Evolutionary conservation across 257 asterid species (phyloP), one percentile per base, ranked within the genome.

Genomic region (Oldenlandia corymbosa): DNA sequence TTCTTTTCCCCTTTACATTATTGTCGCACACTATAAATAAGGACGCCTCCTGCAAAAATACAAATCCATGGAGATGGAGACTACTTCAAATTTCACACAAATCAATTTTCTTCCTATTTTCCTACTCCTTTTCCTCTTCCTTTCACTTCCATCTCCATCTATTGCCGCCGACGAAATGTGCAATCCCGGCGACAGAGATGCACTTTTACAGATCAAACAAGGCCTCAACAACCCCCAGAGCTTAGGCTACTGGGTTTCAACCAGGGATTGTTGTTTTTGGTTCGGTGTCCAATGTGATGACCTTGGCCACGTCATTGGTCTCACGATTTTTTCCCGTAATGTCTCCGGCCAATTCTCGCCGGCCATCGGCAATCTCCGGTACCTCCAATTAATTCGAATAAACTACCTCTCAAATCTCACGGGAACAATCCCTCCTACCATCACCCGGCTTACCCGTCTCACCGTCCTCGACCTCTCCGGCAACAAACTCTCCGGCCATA

Each of bases 151-250:
- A 42, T 61, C 77, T 50, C 50, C 63, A 0, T 67, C 69, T 24
- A 52, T 75, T 50, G 53, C 9, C 5, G 36, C 26, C 0, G 17
- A 12, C 9, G 12, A 12, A 58, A 71, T 63, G n/a, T 80, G 95
- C 68, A 68, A 86, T 66, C 79, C 91, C 36, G 64, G 77, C 13
- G 95, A 86, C 81, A 82, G 79, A 49, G 70, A 66, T 16, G 83
- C 61, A 43, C 85, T 87, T 23, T 54, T 82, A 13, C 43, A 77
- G 45, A 79, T 87, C 77, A 82, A 84, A 74, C 39, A 34, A 34
- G 21, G 45, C 2, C 45, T 41, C 5, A 41, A 41, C 12, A 41
- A 41, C 13, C 45, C 45, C 1, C 13, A 41, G 1, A 14, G 2
- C 12, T 10, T 43, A n/a, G 1, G 1, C 48, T 43, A 18, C 1